Base-by-base conservation (phyloP, 768 basidiomycete species). In the Tephrocybe rancida region DNA sequence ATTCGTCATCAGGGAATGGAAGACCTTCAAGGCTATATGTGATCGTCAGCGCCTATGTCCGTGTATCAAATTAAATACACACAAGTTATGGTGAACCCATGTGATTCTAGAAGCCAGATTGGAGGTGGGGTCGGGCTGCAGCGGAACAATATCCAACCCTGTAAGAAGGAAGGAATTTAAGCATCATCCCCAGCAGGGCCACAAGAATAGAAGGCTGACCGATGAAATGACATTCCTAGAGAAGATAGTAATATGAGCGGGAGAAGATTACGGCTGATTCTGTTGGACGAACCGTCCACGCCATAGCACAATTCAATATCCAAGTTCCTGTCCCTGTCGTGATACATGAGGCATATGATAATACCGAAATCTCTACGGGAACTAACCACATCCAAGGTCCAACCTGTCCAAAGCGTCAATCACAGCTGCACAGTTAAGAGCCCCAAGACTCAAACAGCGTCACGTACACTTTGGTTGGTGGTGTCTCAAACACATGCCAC, bases 61-160 rank as follows among this genome's bases (percentile, higher is more conserved):
- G 44, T 48, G 7, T 3, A 22, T 38, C 37, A 48, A 30, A 48
- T 30, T 44, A 50, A 29, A 32, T 16, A 63, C 86, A 39, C 58
- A 88, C 88, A 88, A 88, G 60, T 89, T 90, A 3, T 79, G 78
- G 51, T 87, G 85, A 1, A 87, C 76, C 88, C 88, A 91, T 47
- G 80, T 84, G 27, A 91, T 78, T 55, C 88, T 73, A 13, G 78
- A 72, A 1, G 81, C 77, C 7, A 88, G 69, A 56, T 86, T 81
- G 9, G 75, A 67, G 7, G 78, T 75, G n/a, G 88, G 74, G 64
- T 90, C 79, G 3, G 88, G 87, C 52, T 90, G 86, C 1, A 89
- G 70, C 11, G 87, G 85, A 0, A 88, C 87, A 32, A 90, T 69
- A 60, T 91, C 88, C 48, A 90, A 66, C 27, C 87, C 87, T 85